Conservation (phyloP, 2,329 filamentous ascomycete species). For the Chaetothyriales sp. region DNA sequence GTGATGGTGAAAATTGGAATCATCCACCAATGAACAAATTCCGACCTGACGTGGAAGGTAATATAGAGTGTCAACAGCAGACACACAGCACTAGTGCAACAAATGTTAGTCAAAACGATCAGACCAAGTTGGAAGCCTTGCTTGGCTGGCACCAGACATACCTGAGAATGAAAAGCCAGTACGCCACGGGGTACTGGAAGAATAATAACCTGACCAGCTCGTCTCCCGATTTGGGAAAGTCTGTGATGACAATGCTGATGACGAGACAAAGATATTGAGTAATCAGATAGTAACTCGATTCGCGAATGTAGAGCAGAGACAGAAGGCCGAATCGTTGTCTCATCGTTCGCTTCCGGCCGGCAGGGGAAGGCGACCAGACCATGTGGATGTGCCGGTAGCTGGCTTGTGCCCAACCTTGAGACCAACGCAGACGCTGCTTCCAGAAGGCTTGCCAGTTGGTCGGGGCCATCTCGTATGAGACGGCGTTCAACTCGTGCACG, state of each 20-base stretch:
- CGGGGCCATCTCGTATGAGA: constrained; percentile 35
- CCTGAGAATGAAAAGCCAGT: constrained; percentile 34
- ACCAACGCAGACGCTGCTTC: constrained; percentile 37
- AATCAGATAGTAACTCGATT: constrained; percentile 35
- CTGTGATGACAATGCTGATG: constrained; percentile 30
- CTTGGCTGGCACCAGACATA: constrained; percentile 14
- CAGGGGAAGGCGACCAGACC: constrained; percentile 27
- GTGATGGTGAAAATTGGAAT: constrained; percentile 29
- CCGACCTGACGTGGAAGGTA: constrained; percentile 31
- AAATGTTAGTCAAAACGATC: not conserved
- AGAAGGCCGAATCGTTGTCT: constrained; percentile 30
- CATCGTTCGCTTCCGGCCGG: constrained; percentile 22
- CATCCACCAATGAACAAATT: constrained; percentile 29
- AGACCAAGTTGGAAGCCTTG: not conserved
- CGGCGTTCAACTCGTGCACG: constrained; percentile 35
- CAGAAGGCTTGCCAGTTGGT: constrained; percentile 31
- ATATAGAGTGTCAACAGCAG: constrained; percentile 33
- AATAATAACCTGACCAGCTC: constrained; percentile 30
- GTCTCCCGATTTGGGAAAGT: constrained; percentile 26
- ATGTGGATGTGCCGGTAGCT: constrained; percentile 29
- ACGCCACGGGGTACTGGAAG: constrained; percentile 34
- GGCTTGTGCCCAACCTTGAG: constrained; percentile 37
- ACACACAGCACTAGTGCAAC: constrained; percentile 24
- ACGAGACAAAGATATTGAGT: constrained; percentile 35
- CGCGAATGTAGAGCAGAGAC: constrained; percentile 32